A percentile compares a stretch with the other conserved stretches of the same genome.
phyloP scores from a whole-genome alignment of 345 rosid species.

The Eucalyptus curtisii region DNA sequence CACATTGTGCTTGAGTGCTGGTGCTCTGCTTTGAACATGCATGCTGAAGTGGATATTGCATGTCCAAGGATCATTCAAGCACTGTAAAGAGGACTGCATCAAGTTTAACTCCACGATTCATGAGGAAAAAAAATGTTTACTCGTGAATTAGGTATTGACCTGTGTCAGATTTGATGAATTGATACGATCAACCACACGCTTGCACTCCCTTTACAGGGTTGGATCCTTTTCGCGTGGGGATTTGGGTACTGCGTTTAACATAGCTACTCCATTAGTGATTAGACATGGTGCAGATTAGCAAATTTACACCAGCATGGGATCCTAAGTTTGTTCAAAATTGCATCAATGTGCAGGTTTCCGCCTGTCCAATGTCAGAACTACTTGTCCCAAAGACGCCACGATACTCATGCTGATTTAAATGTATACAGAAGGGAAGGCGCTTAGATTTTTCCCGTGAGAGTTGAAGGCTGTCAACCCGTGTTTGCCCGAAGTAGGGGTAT shows the following conservation, averaged over 20 bases:
- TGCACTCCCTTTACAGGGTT: not conserved
- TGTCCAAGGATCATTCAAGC: not conserved
- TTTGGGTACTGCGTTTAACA: not conserved
- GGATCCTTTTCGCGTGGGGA: not conserved
- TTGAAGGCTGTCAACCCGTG: not conserved
- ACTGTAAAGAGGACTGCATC: not conserved
- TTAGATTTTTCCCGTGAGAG: not conserved
- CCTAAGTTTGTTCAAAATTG: not conserved
- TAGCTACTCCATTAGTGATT: not conserved
- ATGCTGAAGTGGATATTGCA: not conserved
- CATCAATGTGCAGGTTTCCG: constrained; percentile 5
- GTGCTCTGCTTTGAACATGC: not conserved
- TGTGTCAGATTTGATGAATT: too few relatives aligned
- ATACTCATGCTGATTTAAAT: constrained; percentile 1
- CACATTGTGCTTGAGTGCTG: not conserved
- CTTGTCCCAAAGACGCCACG: constrained; percentile 44
- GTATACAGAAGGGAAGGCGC: not conserved
- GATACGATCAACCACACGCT: not conserved
- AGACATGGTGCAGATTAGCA: not conserved
- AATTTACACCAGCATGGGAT: not conserved
- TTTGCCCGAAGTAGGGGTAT: not conserved
- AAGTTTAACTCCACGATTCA: not conserved
- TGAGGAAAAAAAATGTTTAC: not conserved
- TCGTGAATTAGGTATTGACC: too few relatives aligned
- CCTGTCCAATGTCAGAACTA: constrained; percentile 46